Conservation (phyloP, 2,329 filamentous ascomycete species). For the Fusarium caatingaense region DNA sequence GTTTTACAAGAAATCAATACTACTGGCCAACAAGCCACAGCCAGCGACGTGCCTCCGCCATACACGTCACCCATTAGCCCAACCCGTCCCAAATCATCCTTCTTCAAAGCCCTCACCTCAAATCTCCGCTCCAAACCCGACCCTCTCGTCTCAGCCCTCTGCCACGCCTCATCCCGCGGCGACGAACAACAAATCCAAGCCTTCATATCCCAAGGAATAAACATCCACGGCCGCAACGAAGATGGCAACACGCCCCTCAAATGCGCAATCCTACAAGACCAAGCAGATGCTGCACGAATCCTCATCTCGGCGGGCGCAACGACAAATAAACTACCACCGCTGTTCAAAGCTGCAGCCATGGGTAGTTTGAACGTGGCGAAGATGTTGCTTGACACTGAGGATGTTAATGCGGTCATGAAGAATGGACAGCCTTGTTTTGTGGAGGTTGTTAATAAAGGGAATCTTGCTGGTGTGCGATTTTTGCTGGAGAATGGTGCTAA, state of each 20-base stretch:
- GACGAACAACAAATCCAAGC: slow-evolving; percentile 6
- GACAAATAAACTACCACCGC: not conserved
- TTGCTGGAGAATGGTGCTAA: not conserved
- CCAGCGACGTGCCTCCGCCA: not conserved
- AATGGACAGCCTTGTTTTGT: not conserved
- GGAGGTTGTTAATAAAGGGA: not conserved
- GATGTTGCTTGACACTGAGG: slow-evolving; percentile 1
- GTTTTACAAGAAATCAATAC: not conserved
- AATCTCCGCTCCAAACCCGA: slow-evolving; percentile 6
- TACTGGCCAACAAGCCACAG: not conserved
- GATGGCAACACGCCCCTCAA: slow-evolving; percentile 10
- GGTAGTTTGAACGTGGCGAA: not conserved
- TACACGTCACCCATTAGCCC: not conserved
- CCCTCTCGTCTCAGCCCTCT: slow-evolving; percentile 2
- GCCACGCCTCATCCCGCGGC: not conserved
- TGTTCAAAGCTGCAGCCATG: not conserved
- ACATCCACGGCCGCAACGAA: slow-evolving; percentile 9
- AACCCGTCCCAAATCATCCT: not conserved
- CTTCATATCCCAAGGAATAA: not conserved
- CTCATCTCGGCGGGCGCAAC: slow-evolving; percentile 5
- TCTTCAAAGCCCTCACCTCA: not conserved
- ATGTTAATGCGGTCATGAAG: not conserved
- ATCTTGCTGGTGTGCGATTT: not conserved
- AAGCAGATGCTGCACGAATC: not conserved
- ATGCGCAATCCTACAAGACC: not conserved